Base-by-base conservation (phyloP, 495 filamentous ascomycete species). In the Hypoxylon fragiforme region DNA sequence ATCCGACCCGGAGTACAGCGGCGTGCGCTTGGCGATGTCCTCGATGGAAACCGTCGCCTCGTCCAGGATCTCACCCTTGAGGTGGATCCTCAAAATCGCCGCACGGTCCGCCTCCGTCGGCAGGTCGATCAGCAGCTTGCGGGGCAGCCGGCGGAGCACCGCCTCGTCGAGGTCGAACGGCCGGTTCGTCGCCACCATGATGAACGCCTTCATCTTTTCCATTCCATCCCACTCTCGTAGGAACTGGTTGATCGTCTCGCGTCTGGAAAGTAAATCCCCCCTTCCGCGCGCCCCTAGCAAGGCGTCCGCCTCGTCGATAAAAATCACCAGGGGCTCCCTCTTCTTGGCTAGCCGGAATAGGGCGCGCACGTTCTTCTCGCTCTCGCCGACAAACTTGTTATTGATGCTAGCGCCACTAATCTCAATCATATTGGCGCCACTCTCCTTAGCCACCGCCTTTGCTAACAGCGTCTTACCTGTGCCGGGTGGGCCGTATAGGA, bases 101-200 rank as follows among this genome's bases (percentile, higher is more conserved):
- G 83, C 78, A 14, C 94, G 80, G 64, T 97, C 95, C 30, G 81
- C 74, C 57, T 86, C 80, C 0, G 85, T 81, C 0, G 94, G 94
- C 3, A 98, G 77, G 66, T 98, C 94, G 34, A 98, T 85, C 0
- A 97, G 77, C 11, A 98, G 76, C 47, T 90, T 79, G 16, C 94
- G 76, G 5, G 94, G 95, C 15, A 98, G 79, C 21, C 87, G 79
- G 1, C 94, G 80, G 15, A 98, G 82, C 15, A 96, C 90, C 1
- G 94, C 94, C 61, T 98, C 94, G 62, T 98, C 94, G 1, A 98
- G 81, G 62, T 97, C 92, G 51, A 96, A 96, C 0, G 92, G 92
- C 11, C 92, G 77, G 66, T 97, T 97, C 9, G 91, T 96, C n/a
- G 94, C 94, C 0, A 97, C 91, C 95, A 98, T 97, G 68, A 98